phyloP scores from a whole-genome alignment of 2,329 filamentous ascomycete genomes.

The Colletotrichum tanaceti region DNA sequence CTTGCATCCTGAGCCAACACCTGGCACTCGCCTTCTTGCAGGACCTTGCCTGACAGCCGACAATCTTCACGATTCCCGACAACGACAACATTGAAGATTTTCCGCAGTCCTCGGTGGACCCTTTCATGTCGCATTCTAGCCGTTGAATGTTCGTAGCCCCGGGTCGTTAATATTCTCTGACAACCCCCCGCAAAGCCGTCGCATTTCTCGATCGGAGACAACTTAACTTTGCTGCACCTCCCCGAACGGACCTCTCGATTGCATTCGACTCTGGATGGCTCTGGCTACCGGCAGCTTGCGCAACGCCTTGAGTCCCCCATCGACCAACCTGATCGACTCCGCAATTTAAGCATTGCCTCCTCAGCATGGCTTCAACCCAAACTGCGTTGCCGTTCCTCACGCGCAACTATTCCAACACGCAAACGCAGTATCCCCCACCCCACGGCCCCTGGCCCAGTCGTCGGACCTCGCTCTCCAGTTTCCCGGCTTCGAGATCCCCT shows the following conservation, averaged over 20 bases:
- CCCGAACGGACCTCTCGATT: constrained; percentile 36
- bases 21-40: constrained; percentile 7
- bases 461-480: constrained; percentile 72
- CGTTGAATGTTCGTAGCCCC: constrained; percentile 21
- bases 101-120: constrained; percentile 20
- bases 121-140: constrained; percentile 32
- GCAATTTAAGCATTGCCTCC: constrained; percentile 30
- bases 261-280: constrained; percentile 33
- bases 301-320: constrained; percentile 24
- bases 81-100: constrained; percentile 29
- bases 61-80: constrained; percentile 24
- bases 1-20: constrained; percentile 9
- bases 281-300: constrained; percentile 35
- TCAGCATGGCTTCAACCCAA: constrained; percentile 54
- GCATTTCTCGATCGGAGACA: constrained; percentile 32
- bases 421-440: constrained; percentile 49
- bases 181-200: constrained; percentile 21
- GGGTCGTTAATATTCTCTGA: constrained; percentile 22
- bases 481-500: constrained; percentile 68
- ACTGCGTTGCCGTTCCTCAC: constrained; percentile 57
- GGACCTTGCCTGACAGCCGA: constrained; percentile 11
- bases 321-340: constrained; percentile 31
- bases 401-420: constrained; percentile 53
- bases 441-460: constrained; percentile 49
- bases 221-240: constrained; percentile 32